Percentiles rank a stretch among this genome's conserved stretches.
Conservation (phyloP, 2,329 filamentous ascomycete species). For the Xylaria polymorpha region DNA sequence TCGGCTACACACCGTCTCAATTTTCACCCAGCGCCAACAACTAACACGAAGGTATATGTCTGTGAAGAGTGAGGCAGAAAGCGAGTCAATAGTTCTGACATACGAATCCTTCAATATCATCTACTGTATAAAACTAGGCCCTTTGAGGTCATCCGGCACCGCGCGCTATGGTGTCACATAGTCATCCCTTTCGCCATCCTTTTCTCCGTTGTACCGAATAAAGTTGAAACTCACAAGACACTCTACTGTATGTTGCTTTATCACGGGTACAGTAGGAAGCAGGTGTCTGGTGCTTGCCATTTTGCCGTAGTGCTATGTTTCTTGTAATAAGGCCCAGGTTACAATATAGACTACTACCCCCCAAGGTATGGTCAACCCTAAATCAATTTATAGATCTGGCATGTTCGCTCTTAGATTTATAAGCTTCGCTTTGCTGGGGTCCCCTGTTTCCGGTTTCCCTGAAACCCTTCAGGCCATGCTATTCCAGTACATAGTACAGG, state of each 20-base stretch:
- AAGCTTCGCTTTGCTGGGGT: background rate
- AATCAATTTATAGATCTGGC: constrained; percentile 4
- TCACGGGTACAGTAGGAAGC: background rate
- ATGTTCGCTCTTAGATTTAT: background rate
- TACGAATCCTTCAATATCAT: background rate
- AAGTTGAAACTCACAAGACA: too few relatives aligned
- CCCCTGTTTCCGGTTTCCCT: background rate
- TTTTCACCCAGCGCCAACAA: background rate
- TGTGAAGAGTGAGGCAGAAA: background rate
- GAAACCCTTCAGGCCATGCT: background rate
- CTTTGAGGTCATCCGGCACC: background rate
- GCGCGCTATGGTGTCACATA: too few relatives aligned
- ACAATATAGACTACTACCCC: background rate
- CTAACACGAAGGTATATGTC: background rate
- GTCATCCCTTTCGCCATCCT: background rate
- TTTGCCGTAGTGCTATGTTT: background rate
- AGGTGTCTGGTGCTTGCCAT: background rate
- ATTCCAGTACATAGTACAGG: background rate
- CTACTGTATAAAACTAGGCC: background rate
- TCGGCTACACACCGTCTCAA: constrained; percentile 18
- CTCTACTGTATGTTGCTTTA: too few relatives aligned
- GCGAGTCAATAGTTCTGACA: background rate
- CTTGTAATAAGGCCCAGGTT: background rate
- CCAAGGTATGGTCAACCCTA: background rate
- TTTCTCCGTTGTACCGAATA: background rate